Evolutionary conservation across 129 eudicot species (phyloP).

Genomic region (Helichrysum umbraculigerum): DNA sequence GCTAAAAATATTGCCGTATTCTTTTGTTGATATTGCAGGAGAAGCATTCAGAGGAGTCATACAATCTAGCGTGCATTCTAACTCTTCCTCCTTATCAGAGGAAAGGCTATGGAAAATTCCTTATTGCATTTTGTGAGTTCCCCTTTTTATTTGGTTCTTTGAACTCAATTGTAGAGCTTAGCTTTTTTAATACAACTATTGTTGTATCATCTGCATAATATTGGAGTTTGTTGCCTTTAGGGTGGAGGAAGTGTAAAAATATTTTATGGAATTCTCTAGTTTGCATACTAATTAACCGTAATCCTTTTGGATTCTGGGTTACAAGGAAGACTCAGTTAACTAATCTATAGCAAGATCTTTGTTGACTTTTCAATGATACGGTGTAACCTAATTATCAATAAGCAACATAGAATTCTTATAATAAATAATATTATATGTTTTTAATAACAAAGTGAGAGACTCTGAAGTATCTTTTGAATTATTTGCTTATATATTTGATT

Average conservation of each 20-base stretch:
- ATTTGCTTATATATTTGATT: not conserved
- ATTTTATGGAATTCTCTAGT: too few relatives aligned
- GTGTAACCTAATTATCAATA: not conserved
- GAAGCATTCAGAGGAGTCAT: constrained; percentile 96
- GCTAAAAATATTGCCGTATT: not conserved
- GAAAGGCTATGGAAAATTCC: constrained; percentile 95
- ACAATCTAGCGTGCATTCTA: constrained; percentile 89
- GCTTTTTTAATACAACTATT: too few relatives aligned
- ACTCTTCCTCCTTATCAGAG: constrained; percentile 99
- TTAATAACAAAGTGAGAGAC: too few relatives aligned
- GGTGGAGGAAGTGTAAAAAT: too few relatives aligned
- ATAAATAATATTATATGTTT: too few relatives aligned
- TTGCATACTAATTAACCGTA: too few relatives aligned
- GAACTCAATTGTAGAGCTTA: not conserved
- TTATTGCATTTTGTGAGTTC: constrained; percentile 88
- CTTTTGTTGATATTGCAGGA: constrained; percentile 59
- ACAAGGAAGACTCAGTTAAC: not conserved
- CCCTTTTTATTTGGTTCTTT: not conserved
- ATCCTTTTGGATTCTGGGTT: too few relatives aligned
- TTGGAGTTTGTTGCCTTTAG: too few relatives aligned
- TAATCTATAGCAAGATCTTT: too few relatives aligned
- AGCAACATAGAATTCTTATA: not conserved
- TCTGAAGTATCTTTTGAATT: too few relatives aligned
- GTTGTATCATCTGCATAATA: too few relatives aligned
- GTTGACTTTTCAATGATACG: not conserved